A percentile compares a stretch with the other conserved stretches of the same genome.
Evolutionary conservation across 2,329 filamentous ascomycete species (phyloP).

Genomic region (Penicillium italicum): DNA sequence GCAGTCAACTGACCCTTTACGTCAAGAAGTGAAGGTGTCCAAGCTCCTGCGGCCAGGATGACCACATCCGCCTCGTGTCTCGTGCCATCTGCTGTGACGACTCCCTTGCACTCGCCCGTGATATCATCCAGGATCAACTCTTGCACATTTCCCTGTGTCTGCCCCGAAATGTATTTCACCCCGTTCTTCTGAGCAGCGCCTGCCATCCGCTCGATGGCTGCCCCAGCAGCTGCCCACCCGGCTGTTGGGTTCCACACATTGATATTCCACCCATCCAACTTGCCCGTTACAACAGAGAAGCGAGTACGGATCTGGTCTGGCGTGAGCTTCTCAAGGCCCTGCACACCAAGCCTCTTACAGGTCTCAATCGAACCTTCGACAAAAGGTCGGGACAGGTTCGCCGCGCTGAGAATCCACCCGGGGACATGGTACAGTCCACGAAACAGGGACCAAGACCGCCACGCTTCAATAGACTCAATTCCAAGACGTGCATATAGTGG

Average conservation of each 20-base stretch:
- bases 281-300: slow-evolving; percentile 13
- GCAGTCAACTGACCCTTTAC: slow-evolving; percentile 16
- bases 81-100: slow-evolving; percentile 11
- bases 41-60: slow-evolving; percentile 18
- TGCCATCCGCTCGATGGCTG: slow-evolving; percentile 17
- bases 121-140: slow-evolving; percentile 9
- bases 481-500: slow-evolving; percentile 20
- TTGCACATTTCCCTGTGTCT: slow-evolving; percentile 7
- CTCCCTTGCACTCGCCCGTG: slow-evolving; percentile 9
- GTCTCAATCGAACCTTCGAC: slow-evolving; percentile 18
- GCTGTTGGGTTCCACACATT: slow-evolving; percentile 20
- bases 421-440: slow-evolving; percentile 17
- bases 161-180: slow-evolving; percentile 18
- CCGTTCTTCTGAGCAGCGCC: slow-evolving; percentile 16
- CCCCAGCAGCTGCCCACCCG: slow-evolving; percentile 18
- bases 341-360: slow-evolving; percentile 12
- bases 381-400: slow-evolving; percentile 16
- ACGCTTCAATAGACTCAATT: slow-evolving; percentile 15
- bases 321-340: slow-evolving; percentile 13
- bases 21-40: slow-evolving; percentile 15
- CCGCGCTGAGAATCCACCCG: slow-evolving; percentile 18
- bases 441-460: slow-evolving; percentile 12
- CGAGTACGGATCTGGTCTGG: slow-evolving; percentile 9
- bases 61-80: slow-evolving; percentile 16
- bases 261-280: slow-evolving; percentile 20